These are phyloP conservation scores for Agapanthus africanus DNA, from an alignment of 106 monocot genomes.

Conservation along the genomic window DNA sequence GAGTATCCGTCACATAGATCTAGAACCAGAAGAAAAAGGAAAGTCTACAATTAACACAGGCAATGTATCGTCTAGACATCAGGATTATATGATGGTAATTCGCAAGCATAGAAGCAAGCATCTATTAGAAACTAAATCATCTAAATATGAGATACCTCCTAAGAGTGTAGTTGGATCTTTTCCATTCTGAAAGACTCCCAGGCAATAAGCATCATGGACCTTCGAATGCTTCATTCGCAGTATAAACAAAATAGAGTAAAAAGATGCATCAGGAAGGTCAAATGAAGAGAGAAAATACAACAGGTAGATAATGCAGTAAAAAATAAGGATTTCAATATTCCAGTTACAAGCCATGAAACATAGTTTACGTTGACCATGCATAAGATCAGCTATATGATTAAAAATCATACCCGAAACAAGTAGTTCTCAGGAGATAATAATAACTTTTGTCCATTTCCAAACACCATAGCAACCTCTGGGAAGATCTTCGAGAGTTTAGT, in stretches of 20 bases:
- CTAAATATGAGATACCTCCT: constrained; percentile 49
- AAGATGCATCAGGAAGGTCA: background rate
- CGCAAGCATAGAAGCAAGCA: background rate
- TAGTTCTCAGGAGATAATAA: constrained; percentile 91
- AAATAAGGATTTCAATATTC: no score
- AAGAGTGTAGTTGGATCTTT: constrained; percentile 89
- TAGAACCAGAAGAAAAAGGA: background rate
- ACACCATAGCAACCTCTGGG: constrained; percentile 88
- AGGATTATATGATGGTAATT: background rate
- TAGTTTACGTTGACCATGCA: background rate
- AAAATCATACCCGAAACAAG: constrained; percentile 73
- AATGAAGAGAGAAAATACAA: background rate
- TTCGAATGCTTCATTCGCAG: constrained; percentile 71
- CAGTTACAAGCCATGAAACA: background rate
- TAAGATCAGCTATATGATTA: background rate
- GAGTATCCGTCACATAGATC: background rate
- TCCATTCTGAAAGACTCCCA: constrained; percentile 86
- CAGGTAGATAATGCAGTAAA: background rate
- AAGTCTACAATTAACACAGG: background rate
- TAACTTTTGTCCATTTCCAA: constrained; percentile 77
- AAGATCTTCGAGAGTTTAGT: constrained; percentile 60
- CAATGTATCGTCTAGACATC: background rate
- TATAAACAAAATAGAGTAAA: constrained; percentile 11
- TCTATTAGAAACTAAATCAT: background rate
- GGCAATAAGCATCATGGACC: constrained; percentile 88